phyloP scores from a whole-genome alignment of 2,329 filamentous ascomycete species.

The Penicillium sp. region DNA sequence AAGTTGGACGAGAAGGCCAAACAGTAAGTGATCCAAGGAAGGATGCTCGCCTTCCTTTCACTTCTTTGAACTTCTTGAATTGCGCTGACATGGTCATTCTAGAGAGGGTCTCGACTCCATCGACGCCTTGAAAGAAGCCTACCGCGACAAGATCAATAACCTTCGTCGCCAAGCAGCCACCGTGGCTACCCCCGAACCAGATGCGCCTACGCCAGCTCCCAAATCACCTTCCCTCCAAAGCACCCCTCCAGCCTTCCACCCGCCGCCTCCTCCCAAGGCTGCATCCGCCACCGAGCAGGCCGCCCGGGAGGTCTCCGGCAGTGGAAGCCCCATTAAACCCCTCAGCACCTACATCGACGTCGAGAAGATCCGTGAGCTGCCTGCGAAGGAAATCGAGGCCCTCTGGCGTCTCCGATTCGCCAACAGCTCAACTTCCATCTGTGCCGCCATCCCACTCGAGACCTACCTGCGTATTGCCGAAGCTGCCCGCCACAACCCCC shows the following conservation, averaged over 20 bases:
- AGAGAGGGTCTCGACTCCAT: conserved; percentile 67
- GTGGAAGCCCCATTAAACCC: conserved; percentile 62
- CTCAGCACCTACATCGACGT: conserved; percentile 76
- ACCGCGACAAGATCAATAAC: conserved; percentile 78
- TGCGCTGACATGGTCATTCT: conserved; percentile 31
- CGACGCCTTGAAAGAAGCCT: conserved; percentile 71
- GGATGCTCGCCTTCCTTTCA: too few species aligned
- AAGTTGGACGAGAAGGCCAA: conserved; percentile 84
- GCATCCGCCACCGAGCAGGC: conserved; percentile 39
- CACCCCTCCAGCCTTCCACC: conserved; percentile 42
- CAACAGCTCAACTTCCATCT: conserved; percentile 72
- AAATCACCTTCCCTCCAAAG: conserved; percentile 34
- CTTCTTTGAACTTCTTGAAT: background rate
- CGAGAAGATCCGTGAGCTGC: conserved; percentile 72
- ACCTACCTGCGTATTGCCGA: conserved; percentile 75
- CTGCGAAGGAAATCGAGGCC: conserved; percentile 78
- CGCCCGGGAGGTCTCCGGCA: conserved; percentile 51
- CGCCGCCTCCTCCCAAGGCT: conserved; percentile 42
- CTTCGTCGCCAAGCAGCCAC: conserved; percentile 69
- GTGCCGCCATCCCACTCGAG: conserved; percentile 73
- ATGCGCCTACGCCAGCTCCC: conserved; percentile 23
- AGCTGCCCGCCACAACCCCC: conserved; percentile 74
- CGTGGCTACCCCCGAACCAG: conserved; percentile 52
- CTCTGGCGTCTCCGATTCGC: conserved; percentile 92
- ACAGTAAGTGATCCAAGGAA: conserved; percentile 50